A percentile compares a stretch with the other conserved stretches of the same genome.
Evolutionary conservation across 176 grass and related monocot species (phyloP).

Genomic region (Chloris gayana): DNA sequence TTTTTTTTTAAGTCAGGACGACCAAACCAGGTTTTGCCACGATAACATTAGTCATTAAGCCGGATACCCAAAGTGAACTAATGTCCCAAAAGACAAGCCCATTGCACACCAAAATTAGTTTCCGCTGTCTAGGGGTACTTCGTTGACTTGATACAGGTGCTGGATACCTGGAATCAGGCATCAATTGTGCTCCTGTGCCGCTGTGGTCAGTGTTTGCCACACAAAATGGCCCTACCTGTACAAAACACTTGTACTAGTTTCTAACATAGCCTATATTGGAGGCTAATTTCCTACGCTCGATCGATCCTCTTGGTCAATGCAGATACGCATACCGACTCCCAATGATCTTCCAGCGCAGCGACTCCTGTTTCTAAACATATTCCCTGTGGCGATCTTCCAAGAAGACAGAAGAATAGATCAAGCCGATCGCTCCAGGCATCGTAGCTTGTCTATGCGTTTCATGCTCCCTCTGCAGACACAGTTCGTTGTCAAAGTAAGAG

Average conservation of each 20-base stretch:
- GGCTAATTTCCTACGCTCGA: background rate
- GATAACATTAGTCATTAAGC: too few relatives aligned
- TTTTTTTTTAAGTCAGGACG: too few relatives aligned
- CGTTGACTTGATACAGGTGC: too few relatives aligned
- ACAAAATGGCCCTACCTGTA: background rate
- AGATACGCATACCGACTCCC: too few relatives aligned
- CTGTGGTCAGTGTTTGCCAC: background rate
- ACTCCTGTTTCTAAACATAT: background rate
- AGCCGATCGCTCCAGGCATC: background rate
- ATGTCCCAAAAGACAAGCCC: too few relatives aligned
- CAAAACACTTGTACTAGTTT: background rate
- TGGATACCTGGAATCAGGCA: too few relatives aligned
- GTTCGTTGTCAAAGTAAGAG: conserved; percentile 19
- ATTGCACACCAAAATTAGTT: too few relatives aligned
- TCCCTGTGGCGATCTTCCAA: background rate
- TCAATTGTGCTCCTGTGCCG: too few relatives aligned
- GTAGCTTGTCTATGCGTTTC: background rate
- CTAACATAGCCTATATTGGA: background rate
- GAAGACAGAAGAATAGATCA: conserved; percentile 8
- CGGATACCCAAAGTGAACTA: too few relatives aligned
- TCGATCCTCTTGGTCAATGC: background rate
- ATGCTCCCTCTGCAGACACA: background rate
- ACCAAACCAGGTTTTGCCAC: too few relatives aligned
- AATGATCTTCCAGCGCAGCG: background rate
- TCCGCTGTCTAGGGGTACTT: too few relatives aligned